Percentiles rank a stretch among this genome's conserved stretches.
These are phyloP conservation scores for Oleoguttula mirabilis DNA, from an alignment of 495 filamentous ascomycete species.

Conservation along the genomic window DNA sequence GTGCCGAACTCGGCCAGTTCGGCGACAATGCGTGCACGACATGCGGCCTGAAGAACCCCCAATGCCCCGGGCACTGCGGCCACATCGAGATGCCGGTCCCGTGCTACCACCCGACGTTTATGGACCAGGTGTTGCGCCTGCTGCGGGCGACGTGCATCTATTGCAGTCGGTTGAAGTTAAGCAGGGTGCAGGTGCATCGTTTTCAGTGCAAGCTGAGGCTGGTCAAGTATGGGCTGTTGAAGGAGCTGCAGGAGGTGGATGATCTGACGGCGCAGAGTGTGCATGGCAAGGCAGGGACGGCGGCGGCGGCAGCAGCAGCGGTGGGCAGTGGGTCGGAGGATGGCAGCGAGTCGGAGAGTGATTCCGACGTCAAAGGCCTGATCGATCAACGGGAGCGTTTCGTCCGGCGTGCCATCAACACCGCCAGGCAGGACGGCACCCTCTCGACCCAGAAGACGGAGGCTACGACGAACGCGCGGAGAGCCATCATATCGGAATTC, in stretches of 20 bases:
- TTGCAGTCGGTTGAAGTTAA: slow-evolving; percentile 70
- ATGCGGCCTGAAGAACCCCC: slow-evolving; percentile 28
- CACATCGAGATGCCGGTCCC: slow-evolving; percentile 90
- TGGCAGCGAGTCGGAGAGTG: slow-evolving; percentile 43
- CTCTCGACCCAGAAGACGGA: slow-evolving; percentile 62
- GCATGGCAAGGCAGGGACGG: slow-evolving; percentile 18
- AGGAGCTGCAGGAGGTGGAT: slow-evolving; percentile 58
- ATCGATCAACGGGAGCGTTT: slow-evolving; percentile 56
- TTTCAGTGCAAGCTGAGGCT: slow-evolving; percentile 77
- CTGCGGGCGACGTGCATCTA: slow-evolving; percentile 79
- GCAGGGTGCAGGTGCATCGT: slow-evolving; percentile 57
- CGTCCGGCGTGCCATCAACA: slow-evolving; percentile 53
- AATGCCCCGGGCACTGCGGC: slow-evolving; percentile 83
- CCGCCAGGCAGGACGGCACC: slow-evolving; percentile 36
- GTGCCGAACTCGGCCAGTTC: slow-evolving; percentile 86
- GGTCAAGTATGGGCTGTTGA: slow-evolving; percentile 69
- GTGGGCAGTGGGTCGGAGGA: slow-evolving; percentile 38
- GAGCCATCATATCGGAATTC: slow-evolving; percentile 67
- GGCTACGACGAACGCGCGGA: slow-evolving; percentile 61
- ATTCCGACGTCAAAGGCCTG: slow-evolving; percentile 45
- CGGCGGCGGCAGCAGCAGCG: slow-evolving; percentile 24
- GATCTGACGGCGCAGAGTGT: slow-evolving; percentile 29
- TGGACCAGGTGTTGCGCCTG: slow-evolving; percentile 77
- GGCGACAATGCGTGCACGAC: slow-evolving; percentile 53
- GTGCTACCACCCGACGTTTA: slow-evolving; percentile 86